These are phyloP conservation scores for Myxozyma udenii DNA, from an alignment of 805 yeast species.

Conservation along the genomic window DNA sequence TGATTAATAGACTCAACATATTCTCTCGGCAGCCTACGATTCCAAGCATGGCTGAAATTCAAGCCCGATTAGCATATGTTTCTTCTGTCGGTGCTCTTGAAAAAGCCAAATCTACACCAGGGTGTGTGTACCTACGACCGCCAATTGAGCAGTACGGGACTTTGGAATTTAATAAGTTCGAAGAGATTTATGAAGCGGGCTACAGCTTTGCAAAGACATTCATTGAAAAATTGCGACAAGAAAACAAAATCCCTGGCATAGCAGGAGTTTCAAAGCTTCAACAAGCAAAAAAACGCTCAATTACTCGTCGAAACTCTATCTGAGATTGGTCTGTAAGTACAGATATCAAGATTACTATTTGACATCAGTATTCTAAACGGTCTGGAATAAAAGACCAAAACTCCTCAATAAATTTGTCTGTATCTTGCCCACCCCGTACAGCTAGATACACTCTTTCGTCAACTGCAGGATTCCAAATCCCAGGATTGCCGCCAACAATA, in stretches of 20 bases:
- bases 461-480: conserved; percentile 48
- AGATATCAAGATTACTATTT: not conserved
- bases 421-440: conserved; percentile 54
- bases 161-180: conserved; percentile 86
- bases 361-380: conserved; percentile 42
- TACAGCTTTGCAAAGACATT: conserved; percentile 61
- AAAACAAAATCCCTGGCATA: conserved; percentile 58
- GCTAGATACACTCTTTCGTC: conserved; percentile 56
- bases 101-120: conserved; percentile 76
- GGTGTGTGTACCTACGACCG: conserved; percentile 84
- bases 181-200: conserved; percentile 69
- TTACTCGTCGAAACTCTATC: conserved; percentile 27
- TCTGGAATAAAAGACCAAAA: conserved; percentile 54
- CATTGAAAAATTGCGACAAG: conserved; percentile 51
- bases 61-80: conserved; percentile 87
- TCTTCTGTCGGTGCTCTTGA: conserved; percentile 93
- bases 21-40: conserved; percentile 82
- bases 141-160: conserved; percentile 93
- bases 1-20: conserved; percentile 83
- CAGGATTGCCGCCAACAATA: conserved; percentile 54
- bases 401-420: conserved; percentile 46
- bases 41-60: conserved; percentile 94
- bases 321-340: conserved; percentile 6
- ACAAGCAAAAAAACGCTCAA: conserved; percentile 1
- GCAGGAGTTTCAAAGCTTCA: conserved; percentile 46